These are phyloP conservation scores for Boletus reticuloceps DNA, from an alignment of 768 basidiomycete genomes.

Conservation along the genomic window DNA sequence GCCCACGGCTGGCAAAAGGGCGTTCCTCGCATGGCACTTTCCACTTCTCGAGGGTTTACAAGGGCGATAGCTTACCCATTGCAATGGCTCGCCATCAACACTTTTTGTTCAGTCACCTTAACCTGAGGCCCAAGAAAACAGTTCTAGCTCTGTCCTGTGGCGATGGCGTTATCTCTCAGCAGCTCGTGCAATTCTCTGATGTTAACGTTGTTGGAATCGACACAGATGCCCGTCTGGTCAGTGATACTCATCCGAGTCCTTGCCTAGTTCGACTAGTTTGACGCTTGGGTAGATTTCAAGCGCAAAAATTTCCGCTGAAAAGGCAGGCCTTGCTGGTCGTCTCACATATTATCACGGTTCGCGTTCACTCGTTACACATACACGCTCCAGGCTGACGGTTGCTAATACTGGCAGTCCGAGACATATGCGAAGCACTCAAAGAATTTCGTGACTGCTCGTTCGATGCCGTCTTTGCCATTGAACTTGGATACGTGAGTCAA, in stretches of 20 bases:
- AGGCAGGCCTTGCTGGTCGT: not conserved
- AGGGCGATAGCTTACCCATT: slow-evolving; percentile 3
- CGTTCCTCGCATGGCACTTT: not conserved
- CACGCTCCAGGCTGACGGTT: not conserved
- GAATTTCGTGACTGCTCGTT: slow-evolving; percentile 3
- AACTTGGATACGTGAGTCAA: slow-evolving; percentile 5
- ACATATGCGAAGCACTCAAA: slow-evolving; percentile 2
- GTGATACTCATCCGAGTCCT: not conserved
- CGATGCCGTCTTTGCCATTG: slow-evolving; percentile 7
- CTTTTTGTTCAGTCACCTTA: slow-evolving; percentile 6
- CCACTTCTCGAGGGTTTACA: not conserved
- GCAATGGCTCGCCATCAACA: slow-evolving; percentile 11
- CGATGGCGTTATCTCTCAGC: not conserved
- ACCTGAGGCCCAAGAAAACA: slow-evolving; percentile 1
- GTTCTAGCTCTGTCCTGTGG: slow-evolving; percentile 7
- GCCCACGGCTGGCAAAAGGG: not conserved
- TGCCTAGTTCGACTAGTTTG: not conserved
- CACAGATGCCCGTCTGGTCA: not conserved
- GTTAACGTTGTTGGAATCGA: slow-evolving; percentile 8
- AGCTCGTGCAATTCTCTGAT: slow-evolving; percentile 6
- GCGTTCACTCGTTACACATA: not conserved
- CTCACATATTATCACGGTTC: not conserved
- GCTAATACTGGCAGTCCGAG: not conserved
- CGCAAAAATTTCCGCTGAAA: not conserved
- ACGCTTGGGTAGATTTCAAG: not conserved